Base-by-base conservation (phyloP, 768 basidiomycete genomes). In the Tulasnella sp. region DNA sequence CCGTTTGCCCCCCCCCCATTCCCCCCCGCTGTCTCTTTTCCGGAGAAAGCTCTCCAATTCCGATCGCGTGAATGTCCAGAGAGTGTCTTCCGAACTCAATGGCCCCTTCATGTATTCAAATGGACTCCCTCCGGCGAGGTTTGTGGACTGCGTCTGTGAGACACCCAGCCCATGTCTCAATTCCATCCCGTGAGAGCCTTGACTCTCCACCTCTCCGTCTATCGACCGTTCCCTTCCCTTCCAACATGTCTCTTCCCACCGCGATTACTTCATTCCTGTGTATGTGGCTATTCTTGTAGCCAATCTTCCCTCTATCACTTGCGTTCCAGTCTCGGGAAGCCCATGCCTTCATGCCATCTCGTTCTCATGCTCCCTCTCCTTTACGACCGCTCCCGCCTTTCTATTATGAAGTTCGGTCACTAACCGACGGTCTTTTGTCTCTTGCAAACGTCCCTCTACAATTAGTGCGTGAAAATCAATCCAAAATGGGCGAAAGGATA, bases 401-500 rank as follows among this genome's bases (percentile, higher is more conserved):
- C 71, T 72, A 35, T 35, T 5, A 3, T 13, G n/a, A 11, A n/a
- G 13, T 40, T 20, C 39, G n/a, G 44, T 42, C 37, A 46, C 20
- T 40, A 10, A 40, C 39, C 23, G 29, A 29, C 37, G n/a, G 29
- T 1, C 0, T 16, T 26, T 46, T 42, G 23, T 35, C 32, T 29
- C 29, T 37, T 72, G 71, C 29, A 10, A n/a, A 72, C 16, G 71
- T 40, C 42, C 26, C n/a, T 35, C 23, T 3, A 29, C 16, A 9
- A 37, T 16, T 61, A 76, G 77, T 67, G 77, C 51, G 88, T 96
- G 82, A 88, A 89, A 82, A 86, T 92, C 78, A 93, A 92, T 81
- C 90, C 93, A 5, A 86, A 88, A 0, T 98, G 96, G 93, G 86
- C 91, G 37, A 98, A 98, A 83, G 95, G 96, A 7, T 95, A 92